A percentile compares a stretch with the other conserved stretches of the same genome.
These are phyloP conservation scores for Candida arabinofermentans DNA, from an alignment of 805 yeast species.

Conservation along the genomic window DNA sequence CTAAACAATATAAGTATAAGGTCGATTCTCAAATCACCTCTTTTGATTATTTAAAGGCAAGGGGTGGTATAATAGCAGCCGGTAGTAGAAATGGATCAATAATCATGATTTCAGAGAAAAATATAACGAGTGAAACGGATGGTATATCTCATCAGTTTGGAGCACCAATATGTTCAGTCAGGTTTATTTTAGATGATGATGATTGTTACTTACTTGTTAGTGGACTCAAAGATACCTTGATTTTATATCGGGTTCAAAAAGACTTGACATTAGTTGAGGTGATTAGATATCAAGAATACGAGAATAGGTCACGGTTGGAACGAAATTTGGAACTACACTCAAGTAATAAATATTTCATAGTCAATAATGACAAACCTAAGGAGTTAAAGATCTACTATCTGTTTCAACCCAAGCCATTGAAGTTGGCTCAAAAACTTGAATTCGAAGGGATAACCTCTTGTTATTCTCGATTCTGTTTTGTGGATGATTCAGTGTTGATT, in stretches of 20 bases:
- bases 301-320: conserved; percentile 6
- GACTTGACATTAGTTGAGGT: conserved; percentile 1
- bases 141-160: conserved; percentile 2
- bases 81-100: conserved; percentile 2
- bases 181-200: conserved; percentile 1
- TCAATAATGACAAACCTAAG: conserved; percentile 7
- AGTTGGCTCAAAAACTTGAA: neutral
- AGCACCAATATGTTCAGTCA: conserved; percentile 12
- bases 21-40: neutral
- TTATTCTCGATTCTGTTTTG: conserved; percentile 10
- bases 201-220: conserved; percentile 10
- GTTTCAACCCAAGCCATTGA: conserved; percentile 9
- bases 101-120: neutral
- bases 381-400: conserved; percentile 11
- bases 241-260: conserved; percentile 5
- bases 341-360: conserved; percentile 8
- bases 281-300: conserved; percentile 9
- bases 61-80: neutral
- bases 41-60: neutral
- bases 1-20: neutral
- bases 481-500: conserved; percentile 1
- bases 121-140: neutral
- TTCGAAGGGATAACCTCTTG: neutral
- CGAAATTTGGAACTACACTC: conserved; percentile 11
- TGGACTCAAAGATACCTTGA: conserved; percentile 10